Conservation (phyloP, 2,329 filamentous ascomycete species). For the Colletotrichum salicis region DNA sequence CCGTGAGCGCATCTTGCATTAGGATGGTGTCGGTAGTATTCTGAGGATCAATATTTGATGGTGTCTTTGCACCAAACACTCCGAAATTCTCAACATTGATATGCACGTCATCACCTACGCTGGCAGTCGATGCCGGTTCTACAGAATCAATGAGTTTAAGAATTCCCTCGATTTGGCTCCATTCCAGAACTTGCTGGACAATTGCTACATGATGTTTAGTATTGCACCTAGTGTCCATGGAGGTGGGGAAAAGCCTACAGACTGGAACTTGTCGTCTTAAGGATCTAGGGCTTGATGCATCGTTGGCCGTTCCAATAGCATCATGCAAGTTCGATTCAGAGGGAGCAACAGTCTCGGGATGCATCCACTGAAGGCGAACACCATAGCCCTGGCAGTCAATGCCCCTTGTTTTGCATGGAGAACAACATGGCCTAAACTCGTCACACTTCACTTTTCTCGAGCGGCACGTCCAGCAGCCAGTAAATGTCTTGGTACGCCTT, state of each 20-base stretch:
- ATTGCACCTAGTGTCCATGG: neutral
- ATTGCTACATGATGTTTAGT: neutral
- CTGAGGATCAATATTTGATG: no score
- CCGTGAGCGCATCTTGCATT: neutral
- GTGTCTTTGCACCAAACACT: neutral
- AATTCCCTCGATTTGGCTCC: neutral
- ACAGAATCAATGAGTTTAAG: neutral
- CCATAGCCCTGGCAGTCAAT: constrained; percentile 46
- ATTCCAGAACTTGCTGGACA: neutral
- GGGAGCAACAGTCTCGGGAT: constrained; percentile 13
- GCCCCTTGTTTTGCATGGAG: constrained; percentile 42
- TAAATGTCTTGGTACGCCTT: constrained; percentile 43
- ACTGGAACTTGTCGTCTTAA: neutral
- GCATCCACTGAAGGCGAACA: constrained; percentile 44
- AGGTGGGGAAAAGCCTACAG: neutral
- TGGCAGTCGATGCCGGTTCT: no score
- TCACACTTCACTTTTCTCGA: constrained; percentile 47
- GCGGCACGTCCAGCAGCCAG: constrained; percentile 50
- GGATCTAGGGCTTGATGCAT: no score
- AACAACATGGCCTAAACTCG: constrained; percentile 44
- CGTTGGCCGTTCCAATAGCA: neutral
- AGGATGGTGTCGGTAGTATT: no score
- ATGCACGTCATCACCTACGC: neutral
- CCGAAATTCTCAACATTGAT: neutral
- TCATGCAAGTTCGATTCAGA: neutral